These are phyloP conservation scores for Arthromyces matolae DNA, from an alignment of 768 basidiomycete genomes.

Conservation along the genomic window DNA sequence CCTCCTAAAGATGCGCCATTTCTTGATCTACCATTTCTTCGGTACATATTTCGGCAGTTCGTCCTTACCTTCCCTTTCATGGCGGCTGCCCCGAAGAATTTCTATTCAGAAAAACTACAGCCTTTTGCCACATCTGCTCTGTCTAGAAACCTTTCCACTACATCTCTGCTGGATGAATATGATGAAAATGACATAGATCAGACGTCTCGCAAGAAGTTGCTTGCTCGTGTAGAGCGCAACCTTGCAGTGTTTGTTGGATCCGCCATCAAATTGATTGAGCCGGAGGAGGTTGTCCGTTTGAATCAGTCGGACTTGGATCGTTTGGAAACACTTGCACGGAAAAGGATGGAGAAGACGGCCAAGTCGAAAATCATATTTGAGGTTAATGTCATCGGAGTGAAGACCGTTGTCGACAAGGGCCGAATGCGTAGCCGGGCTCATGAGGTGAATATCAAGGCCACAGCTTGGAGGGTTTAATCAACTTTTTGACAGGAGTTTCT, in stretches of 20 bases:
- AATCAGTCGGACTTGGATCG: slow-evolving; percentile 80
- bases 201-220: slow-evolving; percentile 61
- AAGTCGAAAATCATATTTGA: slow-evolving; percentile 65
- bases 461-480: slow-evolving; percentile 4
- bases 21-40: slow-evolving; percentile 82
- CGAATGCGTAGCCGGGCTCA: slow-evolving; percentile 81
- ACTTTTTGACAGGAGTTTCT: slow-evolving; percentile 77
- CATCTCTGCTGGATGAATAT: slow-evolving; percentile 55
- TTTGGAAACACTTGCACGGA: slow-evolving; percentile 68
- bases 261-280: slow-evolving; percentile 78
- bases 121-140: slow-evolving; percentile 86
- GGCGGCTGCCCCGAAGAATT: slow-evolving; percentile 80
- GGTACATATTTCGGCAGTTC: slow-evolving; percentile 89
- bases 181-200: slow-evolving; percentile 45
- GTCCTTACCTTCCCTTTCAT: slow-evolving; percentile 95
- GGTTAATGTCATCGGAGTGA: slow-evolving; percentile 87
- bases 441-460: slow-evolving; percentile 57
- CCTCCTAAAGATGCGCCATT: slow-evolving; percentile 54
- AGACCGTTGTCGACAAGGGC: slow-evolving; percentile 79
- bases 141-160: slow-evolving; percentile 69
- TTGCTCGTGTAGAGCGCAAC: slow-evolving; percentile 81
- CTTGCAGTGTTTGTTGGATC: slow-evolving; percentile 77
- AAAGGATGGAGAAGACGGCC: slow-evolving; percentile 46
- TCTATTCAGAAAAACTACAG: slow-evolving; percentile 93
- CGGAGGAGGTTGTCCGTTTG: slow-evolving; percentile 87